phyloP scores from a whole-genome alignment of 2,329 filamentous ascomycete species.

The Microsporum audouinii region DNA sequence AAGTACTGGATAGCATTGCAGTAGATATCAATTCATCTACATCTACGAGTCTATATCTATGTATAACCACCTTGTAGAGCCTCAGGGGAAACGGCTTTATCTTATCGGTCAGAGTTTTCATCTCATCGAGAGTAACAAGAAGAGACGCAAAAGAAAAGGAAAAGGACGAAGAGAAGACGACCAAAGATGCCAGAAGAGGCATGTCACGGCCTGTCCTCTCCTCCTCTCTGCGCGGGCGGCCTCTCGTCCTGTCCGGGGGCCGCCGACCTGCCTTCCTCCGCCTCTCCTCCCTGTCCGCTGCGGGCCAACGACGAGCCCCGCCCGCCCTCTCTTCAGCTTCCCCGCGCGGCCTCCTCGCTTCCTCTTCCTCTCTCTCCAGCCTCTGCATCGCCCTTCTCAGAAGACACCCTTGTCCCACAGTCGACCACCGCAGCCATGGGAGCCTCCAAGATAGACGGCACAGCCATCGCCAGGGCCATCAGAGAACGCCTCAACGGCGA shows the following conservation, averaged over 20 bases:
- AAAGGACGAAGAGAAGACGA: neutral
- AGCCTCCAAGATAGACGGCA: slow-evolving; percentile 89
- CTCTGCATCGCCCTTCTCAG: neutral
- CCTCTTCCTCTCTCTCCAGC: neutral
- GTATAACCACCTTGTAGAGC: neutral
- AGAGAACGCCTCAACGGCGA: slow-evolving; percentile 68
- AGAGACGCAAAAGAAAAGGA: neutral
- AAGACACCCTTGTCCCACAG: neutral
- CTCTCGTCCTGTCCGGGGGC: neutral
- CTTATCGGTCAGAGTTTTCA: slow-evolving; percentile 2
- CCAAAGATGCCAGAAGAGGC: neutral
- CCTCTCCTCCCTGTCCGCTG: slow-evolving; percentile 8
- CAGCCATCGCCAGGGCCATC: slow-evolving; percentile 83
- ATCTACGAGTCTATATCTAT: neutral
- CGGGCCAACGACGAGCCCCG: neutral
- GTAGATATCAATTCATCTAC: neutral
- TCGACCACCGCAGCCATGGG: slow-evolving; percentile 51
- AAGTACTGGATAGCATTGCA: too few species aligned
- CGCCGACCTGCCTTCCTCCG: neutral
- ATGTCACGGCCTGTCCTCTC: neutral
- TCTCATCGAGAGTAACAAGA: neutral
- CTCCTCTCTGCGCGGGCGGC: neutral
- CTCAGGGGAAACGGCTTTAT: neutral
- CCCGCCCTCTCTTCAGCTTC: slow-evolving; percentile 1
- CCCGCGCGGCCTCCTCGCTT: slow-evolving; percentile 9